Base-by-base conservation (phyloP, 2,329 filamentous ascomycete species). In the Dothideomycetidae sp. region DNA sequence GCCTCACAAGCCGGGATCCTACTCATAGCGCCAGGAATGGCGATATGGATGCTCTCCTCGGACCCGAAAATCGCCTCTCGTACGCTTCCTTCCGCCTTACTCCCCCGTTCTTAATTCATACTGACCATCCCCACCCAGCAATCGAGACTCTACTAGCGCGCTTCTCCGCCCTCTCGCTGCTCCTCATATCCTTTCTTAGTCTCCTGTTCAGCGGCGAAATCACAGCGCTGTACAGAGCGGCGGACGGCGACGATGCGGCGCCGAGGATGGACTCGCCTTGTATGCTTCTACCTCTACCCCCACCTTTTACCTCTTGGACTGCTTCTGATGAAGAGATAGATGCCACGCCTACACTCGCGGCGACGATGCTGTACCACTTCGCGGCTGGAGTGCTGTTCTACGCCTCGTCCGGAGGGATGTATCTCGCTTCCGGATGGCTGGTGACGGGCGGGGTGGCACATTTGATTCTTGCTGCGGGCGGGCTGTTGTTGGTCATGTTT, bases 91-190 rank as follows among this genome's bases (percentile, higher is more conserved):
- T 26, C 21, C 21, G 7, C 21, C 7, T 26, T 26, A 7, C 21
- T 7, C 21, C 21, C 21, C 7, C n/a, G 7, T n/a, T n/a, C 21
- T 26, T n/a, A 26, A n/a, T n/a, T 26, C n/a, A 26, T 26, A 26
- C 21, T 26, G 21, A 26, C 21, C 21, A 26, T 26, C 21, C n/a
- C n/a, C 7, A 2, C 15, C 4, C 26, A 38, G 73, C 57, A 12
- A 62, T 81, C 14, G 78, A 82, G 54, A 58, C 70, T 35, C 85
- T 85, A 64, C 75, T 84, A 53, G 73, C 73, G 33, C 76, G 78
- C 19, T 73, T 68, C 13, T 65, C 82, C 1, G 80, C 79, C 43
- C 62, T 85, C 41, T 61, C 75, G 29, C 66, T 82, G 28, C 60
- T 84, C 16, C 61, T 72, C 5, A 57, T 85, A 13, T 71, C 73